These are phyloP conservation scores for Aspergillaceae sp. DNA, from an alignment of 2,329 filamentous ascomycete species.

Conservation along the genomic window DNA sequence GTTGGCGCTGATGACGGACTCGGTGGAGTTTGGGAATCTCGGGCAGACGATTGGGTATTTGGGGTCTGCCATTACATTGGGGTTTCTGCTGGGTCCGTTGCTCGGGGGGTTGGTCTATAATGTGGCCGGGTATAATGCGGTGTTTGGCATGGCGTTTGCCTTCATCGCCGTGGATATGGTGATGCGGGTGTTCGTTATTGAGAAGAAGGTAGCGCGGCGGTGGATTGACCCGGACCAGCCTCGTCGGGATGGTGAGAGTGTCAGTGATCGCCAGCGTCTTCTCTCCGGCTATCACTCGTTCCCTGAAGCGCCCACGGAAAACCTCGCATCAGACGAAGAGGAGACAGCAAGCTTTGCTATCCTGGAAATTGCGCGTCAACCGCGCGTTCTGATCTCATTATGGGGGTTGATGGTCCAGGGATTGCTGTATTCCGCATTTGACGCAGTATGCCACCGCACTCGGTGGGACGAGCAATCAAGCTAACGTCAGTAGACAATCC, in stretches of 20 bases:
- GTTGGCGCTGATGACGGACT: constrained; percentile 51
- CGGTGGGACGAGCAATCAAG: constrained; percentile 4
- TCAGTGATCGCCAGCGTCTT: too few species aligned
- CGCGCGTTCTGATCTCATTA: constrained; percentile 49
- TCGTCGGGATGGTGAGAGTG: constrained; percentile 25
- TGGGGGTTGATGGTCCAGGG: constrained; percentile 46
- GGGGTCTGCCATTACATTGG: constrained; percentile 49
- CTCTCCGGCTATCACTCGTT: constrained; percentile 21
- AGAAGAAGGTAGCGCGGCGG: constrained; percentile 48
- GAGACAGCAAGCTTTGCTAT: constrained; percentile 6
- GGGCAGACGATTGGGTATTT: constrained; percentile 55
- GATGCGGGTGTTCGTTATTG: constrained; percentile 53
- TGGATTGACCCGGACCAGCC: constrained; percentile 22
- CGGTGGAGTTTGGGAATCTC: constrained; percentile 48
- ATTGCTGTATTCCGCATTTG: constrained; percentile 45
- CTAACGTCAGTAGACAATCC: constrained; percentile 27
- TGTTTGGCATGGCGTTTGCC: constrained; percentile 49
- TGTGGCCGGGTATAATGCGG: constrained; percentile 49
- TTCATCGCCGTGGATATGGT: constrained; percentile 51
- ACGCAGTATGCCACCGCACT: constrained; percentile 25
- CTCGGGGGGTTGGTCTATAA: constrained; percentile 54
- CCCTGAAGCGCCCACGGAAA: neutral
- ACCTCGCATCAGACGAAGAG: neutral
- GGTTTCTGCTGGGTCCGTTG: constrained; percentile 49
- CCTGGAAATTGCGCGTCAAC: constrained; percentile 22